phyloP scores from a whole-genome alignment of 495 filamentous ascomycete species.

The Aspergillus cavernicola region DNA sequence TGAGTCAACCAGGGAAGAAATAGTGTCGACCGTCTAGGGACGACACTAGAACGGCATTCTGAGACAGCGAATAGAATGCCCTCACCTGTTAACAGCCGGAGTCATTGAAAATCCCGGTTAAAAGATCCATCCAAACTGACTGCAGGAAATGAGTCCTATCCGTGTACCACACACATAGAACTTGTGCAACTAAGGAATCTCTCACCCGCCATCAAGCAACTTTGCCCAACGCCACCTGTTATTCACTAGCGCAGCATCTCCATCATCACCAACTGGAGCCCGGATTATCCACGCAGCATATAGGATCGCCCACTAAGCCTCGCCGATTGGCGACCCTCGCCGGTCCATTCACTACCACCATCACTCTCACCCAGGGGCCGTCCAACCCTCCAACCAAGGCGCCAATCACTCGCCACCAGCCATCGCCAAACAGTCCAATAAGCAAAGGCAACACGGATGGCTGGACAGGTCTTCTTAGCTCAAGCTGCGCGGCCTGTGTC shows the following conservation, averaged over 20 bases:
- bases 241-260: too few species aligned
- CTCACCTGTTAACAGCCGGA: too few species aligned
- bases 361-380: neutral
- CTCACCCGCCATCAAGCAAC: neutral
- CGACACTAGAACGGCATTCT: too few species aligned
- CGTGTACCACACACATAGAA: too few species aligned
- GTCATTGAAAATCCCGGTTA: too few species aligned
- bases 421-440: neutral
- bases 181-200: too few species aligned
- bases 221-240: neutral
- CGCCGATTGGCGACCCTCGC: neutral
- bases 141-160: too few species aligned
- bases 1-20: too few species aligned
- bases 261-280: neutral
- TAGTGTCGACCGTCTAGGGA: too few species aligned
- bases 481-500: neutral
- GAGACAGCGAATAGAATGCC: too few species aligned
- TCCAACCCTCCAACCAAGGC: neutral
- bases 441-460: neutral
- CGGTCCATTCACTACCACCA: neutral
- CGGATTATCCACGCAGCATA: neutral
- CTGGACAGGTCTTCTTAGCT: constrained; percentile 10
- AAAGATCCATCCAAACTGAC: too few species aligned
- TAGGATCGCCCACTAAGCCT: neutral
- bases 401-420: constrained; percentile 1